Evolutionary conservation across 1,284 basidiomycete genomes (phyloP).

Genomic region (Tausonia pullulans): DNA sequence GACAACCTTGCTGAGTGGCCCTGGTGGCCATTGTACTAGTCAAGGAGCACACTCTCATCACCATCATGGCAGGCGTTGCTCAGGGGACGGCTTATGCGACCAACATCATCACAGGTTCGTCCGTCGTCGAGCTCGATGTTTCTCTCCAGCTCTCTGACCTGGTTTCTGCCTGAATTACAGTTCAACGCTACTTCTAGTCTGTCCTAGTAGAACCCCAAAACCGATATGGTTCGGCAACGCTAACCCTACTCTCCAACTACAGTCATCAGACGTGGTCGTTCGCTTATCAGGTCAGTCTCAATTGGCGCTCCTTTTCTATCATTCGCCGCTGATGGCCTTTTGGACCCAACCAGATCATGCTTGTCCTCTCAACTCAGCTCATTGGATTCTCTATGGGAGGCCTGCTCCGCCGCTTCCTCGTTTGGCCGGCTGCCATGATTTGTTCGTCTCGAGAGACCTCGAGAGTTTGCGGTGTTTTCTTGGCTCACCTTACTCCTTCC

Average conservation of each 20-base stretch:
- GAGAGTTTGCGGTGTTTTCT: no score
- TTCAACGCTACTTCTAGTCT: conserved; percentile 13
- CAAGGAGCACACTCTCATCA: conserved; percentile 13
- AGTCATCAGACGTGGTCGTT: conserved; percentile 12
- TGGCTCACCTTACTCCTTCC: not conserved
- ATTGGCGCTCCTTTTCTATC: no score
- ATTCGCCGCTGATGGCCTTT: no score
- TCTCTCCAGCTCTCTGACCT: not conserved
- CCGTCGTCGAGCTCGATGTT: not conserved
- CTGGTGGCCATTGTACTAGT: not conserved
- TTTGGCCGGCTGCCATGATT: conserved; percentile 12
- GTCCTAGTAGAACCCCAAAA: no score
- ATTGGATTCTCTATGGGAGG: conserved; percentile 17
- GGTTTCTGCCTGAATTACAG: not conserved
- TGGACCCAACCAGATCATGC: conserved; percentile 4
- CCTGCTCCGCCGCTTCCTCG: conserved; percentile 10
- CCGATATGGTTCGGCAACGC: no score
- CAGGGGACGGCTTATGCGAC: conserved; percentile 4
- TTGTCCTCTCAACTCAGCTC: conserved; percentile 17
- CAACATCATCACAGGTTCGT: conserved; percentile 4
- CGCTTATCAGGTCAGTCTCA: not conserved
- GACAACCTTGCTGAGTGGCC: not conserved
- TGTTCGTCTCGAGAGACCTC: not conserved
- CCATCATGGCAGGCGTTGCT: conserved; percentile 10
- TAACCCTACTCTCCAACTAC: not conserved